A percentile compares a stretch with the other conserved stretches of the same genome.
Evolutionary conservation across 2,329 filamentous ascomycete species (phyloP).

Genomic region (Cadophora gregata): DNA sequence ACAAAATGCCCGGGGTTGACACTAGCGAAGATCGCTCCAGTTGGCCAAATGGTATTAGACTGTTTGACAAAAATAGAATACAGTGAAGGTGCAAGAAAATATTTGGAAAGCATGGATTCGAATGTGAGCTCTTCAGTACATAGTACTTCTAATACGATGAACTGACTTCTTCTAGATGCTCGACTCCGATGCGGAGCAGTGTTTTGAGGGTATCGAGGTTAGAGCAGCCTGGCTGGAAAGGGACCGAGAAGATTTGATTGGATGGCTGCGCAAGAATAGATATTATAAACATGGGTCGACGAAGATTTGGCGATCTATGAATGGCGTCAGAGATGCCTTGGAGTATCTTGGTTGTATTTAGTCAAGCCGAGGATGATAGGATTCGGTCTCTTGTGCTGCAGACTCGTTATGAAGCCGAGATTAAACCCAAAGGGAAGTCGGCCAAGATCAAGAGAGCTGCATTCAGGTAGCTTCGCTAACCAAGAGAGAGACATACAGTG

Average conservation of each 20-base stretch:
- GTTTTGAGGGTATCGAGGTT: conserved; percentile 25
- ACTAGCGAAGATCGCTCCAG: neutral
- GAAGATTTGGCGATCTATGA: conserved; percentile 3
- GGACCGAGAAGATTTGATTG: conserved; percentile 28
- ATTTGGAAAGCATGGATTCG: conserved; percentile 15
- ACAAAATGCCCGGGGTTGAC: conserved; percentile 13
- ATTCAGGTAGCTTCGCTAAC: neutral
- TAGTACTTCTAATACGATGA: neutral
- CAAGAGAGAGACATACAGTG: neutral
- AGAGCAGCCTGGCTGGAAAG: conserved; percentile 29
- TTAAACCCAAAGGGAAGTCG: too few relatives aligned
- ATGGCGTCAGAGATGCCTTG: neutral
- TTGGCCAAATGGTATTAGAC: conserved; percentile 17
- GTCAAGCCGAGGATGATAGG: neutral
- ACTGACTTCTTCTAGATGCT: conserved; percentile 22
- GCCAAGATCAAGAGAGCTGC: neutral
- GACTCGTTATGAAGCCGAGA: neutral
- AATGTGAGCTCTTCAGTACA: conserved; percentile 14
- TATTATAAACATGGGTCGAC: conserved; percentile 15
- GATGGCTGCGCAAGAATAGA: conserved; percentile 30
- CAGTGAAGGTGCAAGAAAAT: conserved; percentile 15
- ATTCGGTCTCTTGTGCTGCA: neutral
- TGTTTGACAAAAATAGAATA: conserved; percentile 16
- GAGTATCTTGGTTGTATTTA: conserved; percentile 13
- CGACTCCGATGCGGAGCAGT: conserved; percentile 15